Evolutionary conservation across 2,329 filamentous ascomycete genomes (phyloP).

Genomic region (Aureobasidium sp.): DNA sequence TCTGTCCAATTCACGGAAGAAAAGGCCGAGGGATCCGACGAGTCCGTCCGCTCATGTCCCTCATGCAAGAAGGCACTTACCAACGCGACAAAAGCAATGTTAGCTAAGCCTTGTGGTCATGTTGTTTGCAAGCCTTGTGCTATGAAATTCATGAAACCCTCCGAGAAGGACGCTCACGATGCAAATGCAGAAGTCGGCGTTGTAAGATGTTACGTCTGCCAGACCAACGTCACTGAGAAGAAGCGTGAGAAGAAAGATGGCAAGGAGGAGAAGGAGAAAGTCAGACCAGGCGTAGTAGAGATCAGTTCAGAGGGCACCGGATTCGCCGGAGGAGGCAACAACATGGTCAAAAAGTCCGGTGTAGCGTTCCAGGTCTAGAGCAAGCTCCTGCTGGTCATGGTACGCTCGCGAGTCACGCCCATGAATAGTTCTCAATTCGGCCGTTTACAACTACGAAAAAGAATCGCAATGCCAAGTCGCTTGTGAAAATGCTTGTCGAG

Average conservation of each 20-base stretch:
- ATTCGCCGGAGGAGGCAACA: constrained; percentile 80
- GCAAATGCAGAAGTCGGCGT: constrained; percentile 42
- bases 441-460: background rate
- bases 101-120: constrained; percentile 84
- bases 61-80: constrained; percentile 74
- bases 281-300: constrained; percentile 65
- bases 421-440: background rate
- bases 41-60: constrained; percentile 58
- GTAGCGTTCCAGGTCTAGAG: constrained; percentile 72
- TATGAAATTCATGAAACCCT: constrained; percentile 66
- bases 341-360: constrained; percentile 67
- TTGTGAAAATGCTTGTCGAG: background rate
- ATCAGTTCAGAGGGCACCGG: constrained; percentile 83
- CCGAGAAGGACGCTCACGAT: constrained; percentile 50
- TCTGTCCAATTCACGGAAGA: constrained; percentile 70
- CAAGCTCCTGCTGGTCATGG: background rate
- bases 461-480: background rate
- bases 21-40: constrained; percentile 34
- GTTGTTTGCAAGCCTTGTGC: constrained; percentile 82
- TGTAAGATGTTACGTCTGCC: constrained; percentile 77
- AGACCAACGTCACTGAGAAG: constrained; percentile 56
- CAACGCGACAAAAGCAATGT: constrained; percentile 72
- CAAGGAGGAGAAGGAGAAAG: constrained; percentile 44
- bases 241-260: constrained; percentile 23
- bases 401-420: background rate